Evolutionary conservation across 1,284 basidiomycete species (phyloP).

Genomic region (Entoloma clypeatum): DNA sequence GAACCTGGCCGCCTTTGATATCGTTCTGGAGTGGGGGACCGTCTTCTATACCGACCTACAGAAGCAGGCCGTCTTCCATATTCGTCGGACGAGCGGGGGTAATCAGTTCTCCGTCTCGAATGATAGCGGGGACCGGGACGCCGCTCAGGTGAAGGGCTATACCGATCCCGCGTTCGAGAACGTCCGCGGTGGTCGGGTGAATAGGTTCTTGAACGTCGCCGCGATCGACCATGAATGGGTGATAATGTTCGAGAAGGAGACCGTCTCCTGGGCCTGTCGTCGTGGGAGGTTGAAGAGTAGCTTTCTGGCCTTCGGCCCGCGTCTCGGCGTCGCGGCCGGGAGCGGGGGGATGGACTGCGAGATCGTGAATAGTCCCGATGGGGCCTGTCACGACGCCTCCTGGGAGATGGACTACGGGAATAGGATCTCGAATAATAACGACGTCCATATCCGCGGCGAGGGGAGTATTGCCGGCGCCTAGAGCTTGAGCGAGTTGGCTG

Average conservation of each 20-base stretch:
- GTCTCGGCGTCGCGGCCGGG: neutral
- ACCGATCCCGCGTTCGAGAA: neutral
- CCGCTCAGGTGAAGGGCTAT: neutral
- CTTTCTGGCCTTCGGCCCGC: slow-evolving; percentile 1
- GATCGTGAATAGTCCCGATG: slow-evolving; percentile 2
- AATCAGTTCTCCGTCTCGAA: too few relatives aligned
- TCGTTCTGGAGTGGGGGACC: slow-evolving; percentile 2
- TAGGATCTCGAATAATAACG: neutral
- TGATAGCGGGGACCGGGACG: slow-evolving; percentile 6
- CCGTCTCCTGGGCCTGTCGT: neutral
- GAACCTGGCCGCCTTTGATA: neutral
- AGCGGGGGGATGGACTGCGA: slow-evolving; percentile 3
- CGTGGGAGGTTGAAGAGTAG: neutral
- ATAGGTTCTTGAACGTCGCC: slow-evolving; percentile 5
- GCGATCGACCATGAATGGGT: slow-evolving; percentile 11
- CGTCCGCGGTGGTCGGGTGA: slow-evolving; percentile 7
- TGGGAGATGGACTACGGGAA: slow-evolving; percentile 7
- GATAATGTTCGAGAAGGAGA: slow-evolving; percentile 26
- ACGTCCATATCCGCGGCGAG: neutral
- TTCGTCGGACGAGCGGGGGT: too few relatives aligned
- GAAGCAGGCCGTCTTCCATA: too few relatives aligned
- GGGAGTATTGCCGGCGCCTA: slow-evolving; percentile 9
- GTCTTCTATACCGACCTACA: too few relatives aligned
- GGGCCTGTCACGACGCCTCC: neutral
- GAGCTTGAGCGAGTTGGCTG: too few relatives aligned